Percentiles rank a stretch among this genome's conserved stretches.
These are phyloP conservation scores for Corniculantispora saksenae DNA, from an alignment of 2,329 filamentous ascomycete genomes.

Conservation along the genomic window DNA sequence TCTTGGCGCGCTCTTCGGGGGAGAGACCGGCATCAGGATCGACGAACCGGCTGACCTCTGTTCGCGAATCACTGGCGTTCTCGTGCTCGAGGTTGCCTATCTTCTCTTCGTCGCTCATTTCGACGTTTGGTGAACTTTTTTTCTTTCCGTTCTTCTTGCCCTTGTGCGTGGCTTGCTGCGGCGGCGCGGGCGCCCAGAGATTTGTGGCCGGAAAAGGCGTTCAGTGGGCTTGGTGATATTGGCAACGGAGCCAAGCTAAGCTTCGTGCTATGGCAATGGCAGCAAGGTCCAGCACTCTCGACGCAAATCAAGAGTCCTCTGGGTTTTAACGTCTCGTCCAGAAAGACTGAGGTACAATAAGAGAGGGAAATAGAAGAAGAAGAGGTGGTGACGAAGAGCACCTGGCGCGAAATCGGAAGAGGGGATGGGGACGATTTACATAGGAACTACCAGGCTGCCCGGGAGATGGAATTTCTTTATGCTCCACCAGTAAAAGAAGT, in stretches of 20 bases:
- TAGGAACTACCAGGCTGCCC: constrained; percentile 2
- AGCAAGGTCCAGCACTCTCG: too few species aligned
- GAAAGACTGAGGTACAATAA: neutral
- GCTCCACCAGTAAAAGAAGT: constrained; percentile 15
- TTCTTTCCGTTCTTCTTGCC: neutral
- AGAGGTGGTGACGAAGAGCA: neutral
- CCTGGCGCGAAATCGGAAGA: neutral
- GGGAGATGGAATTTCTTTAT: constrained; percentile 16
- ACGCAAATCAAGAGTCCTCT: neutral
- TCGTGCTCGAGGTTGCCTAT: constrained; percentile 24
- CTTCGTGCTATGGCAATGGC: too few species aligned
- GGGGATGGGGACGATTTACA: constrained; percentile 8
- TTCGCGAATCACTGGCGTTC: constrained; percentile 30
- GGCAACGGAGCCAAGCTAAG: neutral
- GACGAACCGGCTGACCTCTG: constrained; percentile 29
- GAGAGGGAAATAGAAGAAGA: neutral
- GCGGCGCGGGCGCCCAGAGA: neutral
- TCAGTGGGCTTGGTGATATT: neutral
- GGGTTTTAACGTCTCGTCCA: neutral
- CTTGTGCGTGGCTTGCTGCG: neutral
- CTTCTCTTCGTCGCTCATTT: constrained; percentile 38
- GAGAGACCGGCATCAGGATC: constrained; percentile 63
- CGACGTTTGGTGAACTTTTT: constrained; percentile 4
- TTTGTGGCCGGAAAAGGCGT: too few species aligned
- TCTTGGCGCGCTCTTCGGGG: constrained; percentile 60